Evolutionary conservation across 192 early-diverging fungal species (phyloP).

Genomic region (Umbelopsis sp.): DNA sequence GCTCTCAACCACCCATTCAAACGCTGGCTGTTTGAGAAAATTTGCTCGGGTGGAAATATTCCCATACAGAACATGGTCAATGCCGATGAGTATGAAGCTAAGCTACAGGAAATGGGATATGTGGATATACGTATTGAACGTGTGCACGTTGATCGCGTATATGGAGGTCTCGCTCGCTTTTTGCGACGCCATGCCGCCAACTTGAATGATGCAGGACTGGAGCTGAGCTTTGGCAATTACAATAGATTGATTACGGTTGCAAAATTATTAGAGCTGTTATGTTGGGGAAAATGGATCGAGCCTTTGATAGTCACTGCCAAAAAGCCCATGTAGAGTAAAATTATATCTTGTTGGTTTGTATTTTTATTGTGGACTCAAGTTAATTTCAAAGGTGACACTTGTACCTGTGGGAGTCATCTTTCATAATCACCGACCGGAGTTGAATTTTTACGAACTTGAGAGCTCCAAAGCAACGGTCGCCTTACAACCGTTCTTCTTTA

Average conservation of each 20-base stretch:
- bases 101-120: constrained; percentile 41
- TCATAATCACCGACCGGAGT: neutral
- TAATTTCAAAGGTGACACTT: no score
- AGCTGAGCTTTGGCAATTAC: neutral
- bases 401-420: neutral
- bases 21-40: constrained; percentile 21
- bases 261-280: constrained; percentile 12
- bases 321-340: neutral
- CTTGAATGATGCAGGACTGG: constrained; percentile 4
- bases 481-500: neutral
- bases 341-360: no score
- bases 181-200: constrained; percentile 23
- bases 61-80: constrained; percentile 44
- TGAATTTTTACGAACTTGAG: neutral
- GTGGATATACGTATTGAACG: constrained; percentile 39
- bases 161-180: constrained; percentile 41
- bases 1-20: constrained; percentile 16
- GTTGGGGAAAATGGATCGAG: constrained; percentile 11
- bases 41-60: constrained; percentile 36
- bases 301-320: constrained; percentile 26
- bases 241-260: neutral
- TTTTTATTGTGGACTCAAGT: no score
- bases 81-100: constrained; percentile 36
- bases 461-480: neutral
- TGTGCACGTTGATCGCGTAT: constrained; percentile 36